These are phyloP conservation scores for Raffaelea arxii DNA, from an alignment of 2,329 filamentous ascomycete species.

Conservation along the genomic window DNA sequence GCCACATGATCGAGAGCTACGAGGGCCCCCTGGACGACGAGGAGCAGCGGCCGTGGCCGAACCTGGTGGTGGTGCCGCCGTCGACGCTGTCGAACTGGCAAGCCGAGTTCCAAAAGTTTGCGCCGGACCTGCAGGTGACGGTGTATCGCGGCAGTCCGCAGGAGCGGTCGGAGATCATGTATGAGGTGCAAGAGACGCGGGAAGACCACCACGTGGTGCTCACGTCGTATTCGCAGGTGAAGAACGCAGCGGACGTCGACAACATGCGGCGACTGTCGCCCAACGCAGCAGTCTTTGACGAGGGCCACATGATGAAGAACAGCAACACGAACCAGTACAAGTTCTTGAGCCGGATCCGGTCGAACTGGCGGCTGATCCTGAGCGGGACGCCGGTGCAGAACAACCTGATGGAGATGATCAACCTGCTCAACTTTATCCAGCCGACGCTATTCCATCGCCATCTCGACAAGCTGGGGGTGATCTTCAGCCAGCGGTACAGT, in stretches of 20 bases:
- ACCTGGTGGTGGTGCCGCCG: slow-evolving; percentile 83
- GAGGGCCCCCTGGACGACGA: slow-evolving; percentile 11
- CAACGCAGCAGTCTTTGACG: slow-evolving; percentile 69
- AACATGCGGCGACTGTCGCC: slow-evolving; percentile 39
- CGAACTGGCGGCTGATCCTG: slow-evolving; percentile 77
- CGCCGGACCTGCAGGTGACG: slow-evolving; percentile 65
- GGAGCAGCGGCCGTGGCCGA: slow-evolving; percentile 47
- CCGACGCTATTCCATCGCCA: slow-evolving; percentile 70
- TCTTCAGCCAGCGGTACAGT: slow-evolving; percentile 88
- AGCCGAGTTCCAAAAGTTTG: slow-evolving; percentile 80
- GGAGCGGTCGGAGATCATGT: slow-evolving; percentile 58
- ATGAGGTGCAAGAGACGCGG: slow-evolving; percentile 53
- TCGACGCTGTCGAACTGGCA: slow-evolving; percentile 97
- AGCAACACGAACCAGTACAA: slow-evolving; percentile 72
- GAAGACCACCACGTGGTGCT: slow-evolving; percentile 54
- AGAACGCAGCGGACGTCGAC: slow-evolving; percentile 36
- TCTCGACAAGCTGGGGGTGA: slow-evolving; percentile 68
- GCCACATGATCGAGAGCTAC: slow-evolving; percentile 65
- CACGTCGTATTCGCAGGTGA: slow-evolving; percentile 51
- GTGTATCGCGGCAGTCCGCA: slow-evolving; percentile 57
- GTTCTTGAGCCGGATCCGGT: slow-evolving; percentile 65
- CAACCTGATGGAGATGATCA: slow-evolving; percentile 85
- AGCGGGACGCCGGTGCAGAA: slow-evolving; percentile 90
- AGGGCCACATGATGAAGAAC: slow-evolving; percentile 91
- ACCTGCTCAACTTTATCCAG: slow-evolving; percentile 88